These are phyloP conservation scores for Trifolium fragiferum DNA, from an alignment of 306 rosid genomes.

Conservation along the genomic window DNA sequence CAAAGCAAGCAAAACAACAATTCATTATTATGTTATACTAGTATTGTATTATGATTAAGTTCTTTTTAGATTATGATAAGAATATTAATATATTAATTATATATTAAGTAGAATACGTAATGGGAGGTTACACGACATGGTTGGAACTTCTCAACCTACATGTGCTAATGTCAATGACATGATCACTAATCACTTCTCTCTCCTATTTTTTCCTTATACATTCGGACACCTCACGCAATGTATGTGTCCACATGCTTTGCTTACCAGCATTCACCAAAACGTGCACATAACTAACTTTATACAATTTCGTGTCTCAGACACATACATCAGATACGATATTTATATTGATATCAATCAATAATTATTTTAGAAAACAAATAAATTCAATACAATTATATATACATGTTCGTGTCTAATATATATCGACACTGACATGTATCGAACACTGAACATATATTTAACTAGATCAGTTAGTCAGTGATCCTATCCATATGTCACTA, in stretches of 20 bases:
- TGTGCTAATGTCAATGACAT: conserved; percentile 57
- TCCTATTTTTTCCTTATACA: conserved; percentile 47
- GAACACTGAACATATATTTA: too few species aligned
- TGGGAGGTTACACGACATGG: conserved; percentile 41
- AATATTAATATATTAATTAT: not conserved
- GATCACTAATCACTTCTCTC: conserved; percentile 14
- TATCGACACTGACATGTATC: too few species aligned
- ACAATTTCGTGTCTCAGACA: not conserved
- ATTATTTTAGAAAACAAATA: too few species aligned
- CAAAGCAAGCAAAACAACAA: conserved; percentile 40
- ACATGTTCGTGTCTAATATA: too few species aligned
- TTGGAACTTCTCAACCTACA: conserved; percentile 52
- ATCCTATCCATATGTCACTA: too few species aligned
- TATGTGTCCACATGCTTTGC: conserved; percentile 56
- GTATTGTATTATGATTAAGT: conserved; percentile 34
- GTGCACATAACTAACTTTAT: conserved; percentile 74
- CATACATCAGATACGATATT: too few species aligned
- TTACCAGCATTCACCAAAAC: conserved; percentile 63
- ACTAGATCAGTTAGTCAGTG: too few species aligned
- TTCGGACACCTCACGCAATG: conserved; percentile 69
- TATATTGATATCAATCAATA: too few species aligned
- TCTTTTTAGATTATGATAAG: conserved; percentile 28
- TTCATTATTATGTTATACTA: conserved; percentile 5
- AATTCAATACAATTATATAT: too few species aligned
- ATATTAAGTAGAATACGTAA: conserved; percentile 36